Conservation (phyloP, 495 filamentous ascomycete species). For the Talaromyces wortmannii region DNA sequence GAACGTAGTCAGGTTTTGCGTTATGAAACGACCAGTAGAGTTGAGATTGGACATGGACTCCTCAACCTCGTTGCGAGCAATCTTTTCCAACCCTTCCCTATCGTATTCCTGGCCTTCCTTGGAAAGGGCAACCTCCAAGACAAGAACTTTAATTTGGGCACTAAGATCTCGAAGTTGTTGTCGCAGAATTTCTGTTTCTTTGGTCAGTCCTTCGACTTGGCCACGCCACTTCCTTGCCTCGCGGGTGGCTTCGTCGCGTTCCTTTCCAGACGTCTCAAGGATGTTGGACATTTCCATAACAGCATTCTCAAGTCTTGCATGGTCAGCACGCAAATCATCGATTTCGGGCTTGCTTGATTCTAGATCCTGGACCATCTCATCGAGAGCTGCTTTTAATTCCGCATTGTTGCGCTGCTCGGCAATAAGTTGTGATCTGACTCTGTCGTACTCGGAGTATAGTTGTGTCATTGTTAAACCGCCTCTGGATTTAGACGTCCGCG, state of each 20-base stretch:
- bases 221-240: constrained; percentile 66
- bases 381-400: constrained; percentile 64
- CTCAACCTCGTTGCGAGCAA: constrained; percentile 58
- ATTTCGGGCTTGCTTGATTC: constrained; percentile 56
- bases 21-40: constrained; percentile 82
- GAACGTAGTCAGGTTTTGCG: constrained; percentile 73
- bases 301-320: constrained; percentile 51
- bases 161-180: constrained; percentile 89
- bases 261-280: constrained; percentile 47
- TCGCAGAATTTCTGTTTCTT: constrained; percentile 72
- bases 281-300: constrained; percentile 74
- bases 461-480: constrained; percentile 58
- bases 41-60: constrained; percentile 55
- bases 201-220: constrained; percentile 59
- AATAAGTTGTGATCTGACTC: constrained; percentile 51
- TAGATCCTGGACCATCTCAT: constrained; percentile 66
- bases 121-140: constrained; percentile 70
- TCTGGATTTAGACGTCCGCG: constrained; percentile 48
- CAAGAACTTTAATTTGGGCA: constrained; percentile 79
- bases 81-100: constrained; percentile 62
- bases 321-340: constrained; percentile 50
- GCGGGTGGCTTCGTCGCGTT: constrained; percentile 49
- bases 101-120: constrained; percentile 73
- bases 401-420: constrained; percentile 63
- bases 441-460: constrained; percentile 58